Evolutionary conservation across 306 rosid species (phyloP).

Genomic region (Dalbergia cochinchinensis): DNA sequence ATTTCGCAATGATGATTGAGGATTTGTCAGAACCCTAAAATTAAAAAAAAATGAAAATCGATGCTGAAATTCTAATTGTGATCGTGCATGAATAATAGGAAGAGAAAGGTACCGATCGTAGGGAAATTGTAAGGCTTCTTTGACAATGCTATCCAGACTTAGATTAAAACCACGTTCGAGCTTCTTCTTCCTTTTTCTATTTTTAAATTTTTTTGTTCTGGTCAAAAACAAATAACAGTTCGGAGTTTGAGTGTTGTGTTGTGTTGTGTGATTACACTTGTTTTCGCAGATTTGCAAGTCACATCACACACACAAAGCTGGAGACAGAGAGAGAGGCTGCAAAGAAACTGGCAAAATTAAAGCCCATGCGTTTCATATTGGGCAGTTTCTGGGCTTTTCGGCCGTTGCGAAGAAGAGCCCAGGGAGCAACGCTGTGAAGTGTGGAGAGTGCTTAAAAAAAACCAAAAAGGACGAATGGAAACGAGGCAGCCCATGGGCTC

Average conservation of each 20-base stretch:
- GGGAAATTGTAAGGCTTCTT: background rate
- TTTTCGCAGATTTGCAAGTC: background rate
- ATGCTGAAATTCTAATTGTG: background rate
- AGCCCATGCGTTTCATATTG: background rate
- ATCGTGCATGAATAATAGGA: background rate
- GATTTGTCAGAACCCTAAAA: slow-evolving; percentile 41
- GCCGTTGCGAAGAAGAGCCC: too few relatives aligned
- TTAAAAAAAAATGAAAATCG: background rate
- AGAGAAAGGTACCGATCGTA: background rate
- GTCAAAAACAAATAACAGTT: background rate
- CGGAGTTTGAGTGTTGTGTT: background rate
- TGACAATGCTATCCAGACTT: background rate
- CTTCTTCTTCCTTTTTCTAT: background rate
- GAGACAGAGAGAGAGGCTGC: background rate
- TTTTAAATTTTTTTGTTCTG: background rate
- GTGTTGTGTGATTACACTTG: background rate
- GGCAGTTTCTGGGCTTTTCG: background rate
- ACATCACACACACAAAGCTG: background rate
- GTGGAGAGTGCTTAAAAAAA: too few relatives aligned
- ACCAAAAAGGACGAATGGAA: too few relatives aligned
- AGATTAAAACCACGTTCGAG: background rate
- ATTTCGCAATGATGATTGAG: slow-evolving; percentile 1
- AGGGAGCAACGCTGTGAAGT: too few relatives aligned
- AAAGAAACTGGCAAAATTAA: too few relatives aligned
- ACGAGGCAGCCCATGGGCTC: too few relatives aligned